Conservation (phyloP, 2,329 filamentous ascomycete genomes). For the Intubia oerlemansii region DNA sequence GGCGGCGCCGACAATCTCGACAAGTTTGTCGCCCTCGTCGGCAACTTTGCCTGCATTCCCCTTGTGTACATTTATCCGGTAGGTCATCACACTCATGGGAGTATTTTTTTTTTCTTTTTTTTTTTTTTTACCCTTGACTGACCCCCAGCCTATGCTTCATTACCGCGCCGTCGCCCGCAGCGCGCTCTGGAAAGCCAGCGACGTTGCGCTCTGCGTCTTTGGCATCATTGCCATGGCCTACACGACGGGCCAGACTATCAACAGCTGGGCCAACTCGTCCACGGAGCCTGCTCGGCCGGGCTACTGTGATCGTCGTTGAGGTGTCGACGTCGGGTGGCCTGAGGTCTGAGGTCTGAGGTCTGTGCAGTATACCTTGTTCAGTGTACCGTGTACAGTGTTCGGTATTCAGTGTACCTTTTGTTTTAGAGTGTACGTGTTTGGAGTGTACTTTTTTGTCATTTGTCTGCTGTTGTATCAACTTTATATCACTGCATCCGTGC, state of each 20-base stretch:
- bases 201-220: conserved; percentile 60
- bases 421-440: too few relatives aligned
- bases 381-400: too few relatives aligned
- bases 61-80: conserved; percentile 96
- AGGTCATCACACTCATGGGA: too few relatives aligned
- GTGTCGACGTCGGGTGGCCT: too few relatives aligned
- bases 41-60: conserved; percentile 94
- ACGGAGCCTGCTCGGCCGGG: conserved; percentile 22
- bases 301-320: too few relatives aligned
- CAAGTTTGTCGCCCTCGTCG: conserved; percentile 91
- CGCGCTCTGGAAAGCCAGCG: conserved; percentile 43
- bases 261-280: conserved; percentile 55
- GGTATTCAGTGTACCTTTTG: too few relatives aligned
- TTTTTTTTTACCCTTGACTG: conserved; percentile 9
- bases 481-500: too few relatives aligned
- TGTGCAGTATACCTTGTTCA: too few relatives aligned
- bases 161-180: conserved; percentile 58
- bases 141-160: conserved; percentile 64
- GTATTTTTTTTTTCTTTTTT: not conserved
- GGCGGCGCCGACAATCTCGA: conserved; percentile 80
- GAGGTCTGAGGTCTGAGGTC: too few relatives aligned
- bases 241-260: conserved; percentile 68
- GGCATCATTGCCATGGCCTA: conserved; percentile 79
- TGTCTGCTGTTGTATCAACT: too few relatives aligned
- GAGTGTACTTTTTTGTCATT: too few relatives aligned